These are phyloP conservation scores for Candolleomyces eurysporus DNA, from an alignment of 768 basidiomycete genomes.

Conservation along the genomic window DNA sequence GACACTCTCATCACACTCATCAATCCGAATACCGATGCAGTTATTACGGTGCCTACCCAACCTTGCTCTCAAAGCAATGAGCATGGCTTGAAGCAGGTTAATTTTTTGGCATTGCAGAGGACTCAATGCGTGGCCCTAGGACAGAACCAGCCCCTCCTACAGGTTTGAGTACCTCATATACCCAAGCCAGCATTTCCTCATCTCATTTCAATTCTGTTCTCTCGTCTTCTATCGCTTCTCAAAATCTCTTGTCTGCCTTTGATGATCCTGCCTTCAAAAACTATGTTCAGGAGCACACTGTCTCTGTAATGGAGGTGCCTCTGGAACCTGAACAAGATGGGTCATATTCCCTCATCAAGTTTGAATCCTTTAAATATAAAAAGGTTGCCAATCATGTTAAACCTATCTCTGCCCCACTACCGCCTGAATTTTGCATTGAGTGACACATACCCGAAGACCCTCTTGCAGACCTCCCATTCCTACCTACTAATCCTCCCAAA, in stretches of 20 bases:
- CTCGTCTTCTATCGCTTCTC: not conserved
- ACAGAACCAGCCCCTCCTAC: no score
- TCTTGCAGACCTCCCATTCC: slow-evolving; percentile 20
- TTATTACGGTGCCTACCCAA: slow-evolving; percentile 11
- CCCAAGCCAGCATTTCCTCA: not conserved
- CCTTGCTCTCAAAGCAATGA: not conserved
- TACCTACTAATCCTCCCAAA: slow-evolving; percentile 28
- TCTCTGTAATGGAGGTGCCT: not conserved
- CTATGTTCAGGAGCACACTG: not conserved
- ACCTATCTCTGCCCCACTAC: slow-evolving; percentile 31
- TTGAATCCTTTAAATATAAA: slow-evolving; percentile 25
- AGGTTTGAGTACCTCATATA: not conserved
- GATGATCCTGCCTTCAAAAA: not conserved
- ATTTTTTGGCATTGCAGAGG: slow-evolving; percentile 12
- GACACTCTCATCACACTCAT: slow-evolving; percentile 6
- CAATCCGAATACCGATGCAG: slow-evolving; percentile 14
- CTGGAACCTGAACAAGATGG: not conserved
- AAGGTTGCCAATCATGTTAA: slow-evolving; percentile 27
- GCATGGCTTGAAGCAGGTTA: not conserved
- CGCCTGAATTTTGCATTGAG: slow-evolving; percentile 29
- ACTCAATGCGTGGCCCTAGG: no score
- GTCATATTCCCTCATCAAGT: not conserved
- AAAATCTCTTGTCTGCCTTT: not conserved
- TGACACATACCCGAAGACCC: slow-evolving; percentile 33
- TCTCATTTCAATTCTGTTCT: not conserved